These are phyloP conservation scores for Tuber indicum DNA, from an alignment of 495 filamentous ascomycete genomes.

Conservation along the genomic window DNA sequence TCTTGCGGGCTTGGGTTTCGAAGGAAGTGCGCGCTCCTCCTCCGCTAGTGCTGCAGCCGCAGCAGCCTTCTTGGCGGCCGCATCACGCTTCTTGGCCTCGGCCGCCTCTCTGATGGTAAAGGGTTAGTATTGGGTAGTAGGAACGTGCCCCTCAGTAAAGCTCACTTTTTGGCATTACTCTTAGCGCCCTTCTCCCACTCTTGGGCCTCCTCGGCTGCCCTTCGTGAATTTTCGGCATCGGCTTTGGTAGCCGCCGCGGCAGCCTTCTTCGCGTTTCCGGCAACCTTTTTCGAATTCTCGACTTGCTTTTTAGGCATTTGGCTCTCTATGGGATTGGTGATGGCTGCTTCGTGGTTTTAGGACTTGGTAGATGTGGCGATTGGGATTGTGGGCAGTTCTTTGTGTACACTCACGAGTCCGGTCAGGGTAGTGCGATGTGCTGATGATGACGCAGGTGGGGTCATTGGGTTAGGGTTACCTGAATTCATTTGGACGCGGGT, in stretches of 20 bases:
- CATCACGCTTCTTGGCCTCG: conserved; percentile 39
- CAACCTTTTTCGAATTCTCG: conserved; percentile 82
- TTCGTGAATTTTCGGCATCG: conserved; percentile 62
- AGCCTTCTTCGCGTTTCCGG: conserved; percentile 88
- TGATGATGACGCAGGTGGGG: too few species aligned
- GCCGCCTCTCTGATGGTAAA: conserved; percentile 31
- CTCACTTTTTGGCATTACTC: conserved; percentile 75
- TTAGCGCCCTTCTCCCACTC: conserved; percentile 86
- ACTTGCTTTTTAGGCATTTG: conserved; percentile 50
- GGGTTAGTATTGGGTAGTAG: background rate
- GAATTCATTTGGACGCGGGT: too few species aligned
- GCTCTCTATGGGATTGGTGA: background rate
- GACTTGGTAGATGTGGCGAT: too few species aligned
- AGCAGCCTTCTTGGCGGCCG: conserved; percentile 75
- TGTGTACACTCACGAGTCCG: too few species aligned
- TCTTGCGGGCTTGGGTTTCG: conserved; percentile 55
- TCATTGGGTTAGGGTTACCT: too few species aligned
- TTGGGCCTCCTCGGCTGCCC: conserved; percentile 59
- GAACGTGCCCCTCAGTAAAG: conserved; percentile 3
- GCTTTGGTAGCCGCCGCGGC: conserved; percentile 73
- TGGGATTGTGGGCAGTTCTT: too few species aligned
- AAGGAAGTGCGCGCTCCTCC: conserved; percentile 58
- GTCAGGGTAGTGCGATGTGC: too few species aligned
- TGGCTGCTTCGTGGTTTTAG: background rate
- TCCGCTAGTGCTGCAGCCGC: conserved; percentile 72